Base-by-base conservation (phyloP, 306 rosid species). In the Lathyrus aphaca region DNA sequence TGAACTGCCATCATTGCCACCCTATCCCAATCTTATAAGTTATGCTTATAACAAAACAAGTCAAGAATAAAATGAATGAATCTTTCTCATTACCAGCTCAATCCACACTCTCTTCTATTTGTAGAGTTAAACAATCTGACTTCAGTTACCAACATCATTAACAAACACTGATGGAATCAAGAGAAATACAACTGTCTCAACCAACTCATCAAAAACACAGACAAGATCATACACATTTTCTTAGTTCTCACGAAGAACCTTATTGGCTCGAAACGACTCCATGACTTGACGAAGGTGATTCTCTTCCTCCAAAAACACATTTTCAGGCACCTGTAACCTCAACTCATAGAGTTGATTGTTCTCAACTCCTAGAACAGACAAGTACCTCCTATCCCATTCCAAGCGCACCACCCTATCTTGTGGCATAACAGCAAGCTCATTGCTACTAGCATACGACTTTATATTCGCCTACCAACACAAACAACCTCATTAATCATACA, bases 401-500 rank as follows among this genome's bases (percentile, higher is more conserved):
- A 88, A 37, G 50, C 96, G 88, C 17, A 85, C 87, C 50, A 91
- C 83, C 12, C 97, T 85, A 58, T 88, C 97, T 78, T 88, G 81
- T 2, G 99, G 96, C 97, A 93, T 93, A 13, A 93, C 97, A 63
- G 97, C 98, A 54, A 90, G 89, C 83, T 90, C 94, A 69, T 90
- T 93, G 86, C 82, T 94, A 85, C 56, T 94, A 13, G 99, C 97
- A 72, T 85, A 94, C 30, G 99, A 94, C 73, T 94, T 94, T 74
- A 90, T 94, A 86, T 94, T 91, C 25, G 85, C 99, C 99, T 93
- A 40, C 12, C 71, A 65, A 74, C 74, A 79, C 8, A 12, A 21
- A 74, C 71, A 73, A 6, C 38, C 39, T 6, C 39, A 35, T 35
- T 8, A 7, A 35, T 35, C 10, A 35, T 2, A 35, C 39, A 35